Conservation (phyloP, 2,329 filamentous ascomycete genomes). For the Colletotrichum sp. region DNA sequence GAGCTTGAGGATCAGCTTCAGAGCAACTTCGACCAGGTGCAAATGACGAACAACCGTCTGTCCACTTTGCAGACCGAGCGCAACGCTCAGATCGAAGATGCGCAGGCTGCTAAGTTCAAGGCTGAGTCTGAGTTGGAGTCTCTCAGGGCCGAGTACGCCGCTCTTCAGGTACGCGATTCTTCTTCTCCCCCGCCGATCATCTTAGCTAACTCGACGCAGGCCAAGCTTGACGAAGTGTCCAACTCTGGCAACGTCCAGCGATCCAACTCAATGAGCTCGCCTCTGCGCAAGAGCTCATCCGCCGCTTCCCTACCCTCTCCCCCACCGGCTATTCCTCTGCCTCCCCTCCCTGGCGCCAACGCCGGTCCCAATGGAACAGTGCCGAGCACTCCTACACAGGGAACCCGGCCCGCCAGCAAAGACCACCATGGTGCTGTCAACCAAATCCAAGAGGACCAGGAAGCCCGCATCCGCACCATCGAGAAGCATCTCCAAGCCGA, state of each 20-base stretch:
- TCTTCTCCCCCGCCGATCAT: background rate
- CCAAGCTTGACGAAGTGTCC: slow-evolving; percentile 34
- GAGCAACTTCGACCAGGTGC: slow-evolving; percentile 92
- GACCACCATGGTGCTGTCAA: slow-evolving; percentile 68
- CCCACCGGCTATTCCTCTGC: slow-evolving; percentile 93
- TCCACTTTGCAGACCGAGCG: slow-evolving; percentile 81
- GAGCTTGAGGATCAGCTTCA: slow-evolving; percentile 97
- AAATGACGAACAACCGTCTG: slow-evolving; percentile 81
- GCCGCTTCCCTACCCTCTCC: slow-evolving; percentile 88
- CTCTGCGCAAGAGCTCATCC: slow-evolving; percentile 83
- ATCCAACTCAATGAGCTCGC: slow-evolving; percentile 66
- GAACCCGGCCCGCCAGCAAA: slow-evolving; percentile 78
- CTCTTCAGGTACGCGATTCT: slow-evolving; percentile 71
- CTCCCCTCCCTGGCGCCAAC: slow-evolving; percentile 74
- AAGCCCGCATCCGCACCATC: slow-evolving; percentile 91
- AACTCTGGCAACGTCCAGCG: slow-evolving; percentile 51
- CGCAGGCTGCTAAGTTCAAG: slow-evolving; percentile 65
- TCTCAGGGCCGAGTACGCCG: slow-evolving; percentile 71
- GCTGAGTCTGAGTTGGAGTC: slow-evolving; percentile 73
- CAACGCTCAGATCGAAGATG: slow-evolving; percentile 78
- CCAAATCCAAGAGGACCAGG: slow-evolving; percentile 91
- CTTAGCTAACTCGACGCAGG: slow-evolving; percentile 43
- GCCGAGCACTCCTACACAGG: slow-evolving; percentile 56
- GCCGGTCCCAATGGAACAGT: slow-evolving; percentile 41
- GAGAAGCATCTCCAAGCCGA: slow-evolving; percentile 97